Conservation (phyloP, 176 grass and related monocot species). For the Musa itinerans region DNA sequence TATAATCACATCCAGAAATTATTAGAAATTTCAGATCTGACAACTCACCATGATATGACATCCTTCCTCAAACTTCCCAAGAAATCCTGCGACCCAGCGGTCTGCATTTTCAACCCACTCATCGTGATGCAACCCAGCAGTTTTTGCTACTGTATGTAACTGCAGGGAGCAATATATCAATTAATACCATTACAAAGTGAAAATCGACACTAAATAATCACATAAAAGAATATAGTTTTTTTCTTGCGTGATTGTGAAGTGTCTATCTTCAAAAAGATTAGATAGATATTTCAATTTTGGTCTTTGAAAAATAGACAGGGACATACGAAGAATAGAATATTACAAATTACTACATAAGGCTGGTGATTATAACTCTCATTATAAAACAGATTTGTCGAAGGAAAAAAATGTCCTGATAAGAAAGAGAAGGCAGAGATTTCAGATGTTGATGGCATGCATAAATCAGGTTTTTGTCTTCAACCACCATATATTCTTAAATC, state of each 20-base stretch:
- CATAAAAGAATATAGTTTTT: too few species aligned
- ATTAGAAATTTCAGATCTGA: not conserved
- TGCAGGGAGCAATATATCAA: constrained; percentile 18
- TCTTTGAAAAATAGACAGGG: too few species aligned
- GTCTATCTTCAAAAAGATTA: too few species aligned
- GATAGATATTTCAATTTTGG: too few species aligned
- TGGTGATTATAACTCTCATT: too few species aligned
- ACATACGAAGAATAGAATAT: too few species aligned
- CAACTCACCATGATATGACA: constrained; percentile 71
- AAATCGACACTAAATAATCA: too few species aligned
- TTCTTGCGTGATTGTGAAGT: too few species aligned
- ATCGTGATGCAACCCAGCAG: constrained; percentile 63
- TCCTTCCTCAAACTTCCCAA: constrained; percentile 93
- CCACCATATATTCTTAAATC: not conserved
- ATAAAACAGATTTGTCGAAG: too few species aligned
- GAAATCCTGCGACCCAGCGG: constrained; percentile 89
- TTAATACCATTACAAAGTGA: not conserved
- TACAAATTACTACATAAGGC: too few species aligned
- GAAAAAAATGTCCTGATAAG: too few species aligned
- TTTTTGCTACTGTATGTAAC: constrained; percentile 90
- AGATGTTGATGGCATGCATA: not conserved
- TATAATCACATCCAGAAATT: not conserved
- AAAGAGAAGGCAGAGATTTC: too few species aligned
- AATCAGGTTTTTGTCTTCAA: not conserved
- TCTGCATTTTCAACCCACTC: constrained; percentile 89